phyloP scores from a whole-genome alignment of 495 filamentous ascomycete species.

The Talaromyces nanjingensis region DNA sequence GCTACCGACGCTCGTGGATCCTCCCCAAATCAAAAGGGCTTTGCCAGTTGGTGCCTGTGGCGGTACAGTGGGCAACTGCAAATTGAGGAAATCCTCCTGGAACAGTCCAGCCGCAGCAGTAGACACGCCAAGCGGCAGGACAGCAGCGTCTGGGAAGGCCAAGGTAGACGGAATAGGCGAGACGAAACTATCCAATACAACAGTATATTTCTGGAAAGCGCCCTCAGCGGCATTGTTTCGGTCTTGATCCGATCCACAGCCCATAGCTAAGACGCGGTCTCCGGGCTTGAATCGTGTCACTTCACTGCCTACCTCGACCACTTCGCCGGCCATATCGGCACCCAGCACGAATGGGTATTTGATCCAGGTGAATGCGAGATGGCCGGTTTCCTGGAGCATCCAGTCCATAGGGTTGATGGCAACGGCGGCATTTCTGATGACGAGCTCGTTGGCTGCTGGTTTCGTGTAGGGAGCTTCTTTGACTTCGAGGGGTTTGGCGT shows the following conservation, averaged over 20 bases:
- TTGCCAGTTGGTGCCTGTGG: constrained; percentile 8
- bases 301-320: constrained; percentile 27
- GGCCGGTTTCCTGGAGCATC: constrained; percentile 16
- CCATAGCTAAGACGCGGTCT: constrained; percentile 36
- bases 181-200: constrained; percentile 18
- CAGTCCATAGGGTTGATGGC: constrained; percentile 39
- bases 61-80: constrained; percentile 6
- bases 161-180: constrained; percentile 27
- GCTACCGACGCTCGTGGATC: constrained; percentile 35
- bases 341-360: constrained; percentile 24
- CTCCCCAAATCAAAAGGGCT: constrained; percentile 42
- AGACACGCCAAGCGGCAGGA: constrained; percentile 29
- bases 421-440: constrained; percentile 32
- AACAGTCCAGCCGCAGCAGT: constrained; percentile 22
- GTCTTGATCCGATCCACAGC: constrained; percentile 1
- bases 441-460: constrained; percentile 26
- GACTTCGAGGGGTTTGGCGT: constrained; percentile 25
- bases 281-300: constrained; percentile 29
- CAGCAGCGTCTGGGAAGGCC: constrained; percentile 30
- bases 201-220: constrained; percentile 30
- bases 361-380: constrained; percentile 9
- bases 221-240: constrained; percentile 27
- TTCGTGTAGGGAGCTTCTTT: constrained; percentile 24
- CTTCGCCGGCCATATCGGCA: constrained; percentile 34
- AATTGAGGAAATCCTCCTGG: neutral